phyloP scores from a whole-genome alignment of 768 basidiomycete species.

The Pholiota microspora region DNA sequence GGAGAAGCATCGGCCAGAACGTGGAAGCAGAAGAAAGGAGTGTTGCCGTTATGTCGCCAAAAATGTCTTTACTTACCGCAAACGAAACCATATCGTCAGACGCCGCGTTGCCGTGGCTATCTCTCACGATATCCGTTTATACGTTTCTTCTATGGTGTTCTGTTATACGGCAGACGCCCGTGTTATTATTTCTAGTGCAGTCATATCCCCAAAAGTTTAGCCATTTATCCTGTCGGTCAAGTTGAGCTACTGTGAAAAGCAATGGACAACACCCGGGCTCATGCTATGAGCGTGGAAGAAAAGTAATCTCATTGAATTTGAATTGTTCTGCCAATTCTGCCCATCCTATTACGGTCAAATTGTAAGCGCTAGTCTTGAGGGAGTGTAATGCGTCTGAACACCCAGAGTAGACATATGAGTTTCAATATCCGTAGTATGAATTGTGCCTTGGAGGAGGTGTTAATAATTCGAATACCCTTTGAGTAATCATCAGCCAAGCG shows the following conservation, averaged over 20 bases:
- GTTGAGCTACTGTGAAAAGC: not conserved
- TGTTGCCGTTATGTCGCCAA: too few species aligned
- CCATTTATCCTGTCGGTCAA: not conserved
- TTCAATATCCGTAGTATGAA: not conserved
- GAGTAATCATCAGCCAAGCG: not conserved
- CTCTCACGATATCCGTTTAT: not conserved
- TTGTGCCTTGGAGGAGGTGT: not conserved
- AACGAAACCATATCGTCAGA: too few species aligned
- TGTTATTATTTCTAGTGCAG: not conserved
- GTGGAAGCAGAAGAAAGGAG: too few species aligned
- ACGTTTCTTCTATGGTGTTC: not conserved
- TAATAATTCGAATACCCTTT: too few species aligned
- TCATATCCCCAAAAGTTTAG: not conserved
- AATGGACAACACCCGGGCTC: too few species aligned
- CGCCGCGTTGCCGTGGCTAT: too few species aligned
- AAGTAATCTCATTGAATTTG: not conserved
- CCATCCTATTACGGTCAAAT: not conserved
- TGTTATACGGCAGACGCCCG: not conserved
- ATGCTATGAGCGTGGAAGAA: not conserved
- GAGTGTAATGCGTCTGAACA: not conserved
- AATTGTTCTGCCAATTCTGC: too few species aligned
- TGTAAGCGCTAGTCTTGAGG: not conserved
- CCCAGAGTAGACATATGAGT: too few species aligned
- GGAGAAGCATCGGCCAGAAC: too few species aligned
- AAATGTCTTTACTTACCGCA: too few species aligned